Evolutionary conservation across 306 rosid genomes (phyloP).

Genomic region (Lablab purpureus): DNA sequence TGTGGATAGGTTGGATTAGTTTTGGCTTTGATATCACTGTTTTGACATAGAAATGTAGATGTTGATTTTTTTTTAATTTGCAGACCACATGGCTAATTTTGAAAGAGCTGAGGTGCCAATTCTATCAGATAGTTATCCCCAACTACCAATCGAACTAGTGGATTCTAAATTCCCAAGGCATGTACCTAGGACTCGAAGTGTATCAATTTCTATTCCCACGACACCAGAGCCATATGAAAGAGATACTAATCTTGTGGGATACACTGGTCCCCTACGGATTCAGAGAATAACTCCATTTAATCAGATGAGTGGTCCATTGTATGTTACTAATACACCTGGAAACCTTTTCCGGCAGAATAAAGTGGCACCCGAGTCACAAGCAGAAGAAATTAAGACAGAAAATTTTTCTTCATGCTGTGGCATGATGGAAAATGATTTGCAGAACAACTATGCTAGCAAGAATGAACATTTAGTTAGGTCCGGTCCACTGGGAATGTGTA

Average conservation of each 20-base stretch:
- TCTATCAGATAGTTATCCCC: conserved; percentile 54
- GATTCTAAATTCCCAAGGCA: conserved; percentile 50
- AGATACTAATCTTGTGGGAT: conserved; percentile 62
- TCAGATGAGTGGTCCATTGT: conserved; percentile 75
- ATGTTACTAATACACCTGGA: conserved; percentile 52
- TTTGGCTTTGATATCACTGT: conserved; percentile 16
- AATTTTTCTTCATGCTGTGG: conserved; percentile 51
- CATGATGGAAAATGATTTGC: conserved; percentile 52
- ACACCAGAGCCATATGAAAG: conserved; percentile 54
- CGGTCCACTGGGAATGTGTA: conserved; percentile 90
- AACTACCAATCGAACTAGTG: conserved; percentile 45
- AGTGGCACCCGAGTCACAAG: conserved; percentile 43
- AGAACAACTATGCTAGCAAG: conserved; percentile 48
- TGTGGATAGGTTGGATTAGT: conserved; percentile 3
- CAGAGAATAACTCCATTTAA: conserved; percentile 57
- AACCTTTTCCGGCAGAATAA: conserved; percentile 43
- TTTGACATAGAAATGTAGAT: neutral
- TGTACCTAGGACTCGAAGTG: conserved; percentile 61
- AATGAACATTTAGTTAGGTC: conserved; percentile 85
- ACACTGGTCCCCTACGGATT: conserved; percentile 76
- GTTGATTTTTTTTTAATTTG: conserved; percentile 30
- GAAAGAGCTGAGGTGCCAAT: conserved; percentile 69
- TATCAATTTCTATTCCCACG: conserved; percentile 67
- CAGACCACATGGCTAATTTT: conserved; percentile 63
- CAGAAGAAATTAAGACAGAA: conserved; percentile 53